Percentiles rank a stretch among this genome's conserved stretches.
These are phyloP conservation scores for Phaeosphaeria sp. DNA, from an alignment of 2,329 filamentous ascomycete species.

Conservation along the genomic window DNA sequence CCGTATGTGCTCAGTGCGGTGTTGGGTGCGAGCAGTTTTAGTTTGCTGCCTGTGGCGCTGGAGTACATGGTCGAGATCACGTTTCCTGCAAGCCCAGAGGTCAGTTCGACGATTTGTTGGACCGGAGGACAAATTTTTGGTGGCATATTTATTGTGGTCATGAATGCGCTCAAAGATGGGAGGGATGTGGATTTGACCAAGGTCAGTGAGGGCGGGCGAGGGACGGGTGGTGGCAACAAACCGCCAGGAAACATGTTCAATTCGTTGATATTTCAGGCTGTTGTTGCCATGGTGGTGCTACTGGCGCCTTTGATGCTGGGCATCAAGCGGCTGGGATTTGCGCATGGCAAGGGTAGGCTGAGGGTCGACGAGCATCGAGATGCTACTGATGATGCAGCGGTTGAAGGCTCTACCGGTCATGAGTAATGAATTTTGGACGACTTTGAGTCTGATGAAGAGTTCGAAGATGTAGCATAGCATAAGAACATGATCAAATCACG, in stretches of 20 bases:
- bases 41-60: slow-evolving; percentile 80
- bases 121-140: slow-evolving; percentile 84
- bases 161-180: slow-evolving; percentile 70
- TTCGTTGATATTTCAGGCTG: slow-evolving; percentile 79
- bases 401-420: slow-evolving; percentile 12
- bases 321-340: slow-evolving; percentile 64
- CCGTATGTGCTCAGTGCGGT: slow-evolving; percentile 78
- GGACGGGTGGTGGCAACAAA: slow-evolving; percentile 22
- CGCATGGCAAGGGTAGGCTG: slow-evolving; percentile 37
- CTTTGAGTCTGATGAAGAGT: slow-evolving; percentile 18
- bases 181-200: slow-evolving; percentile 33
- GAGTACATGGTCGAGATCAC: slow-evolving; percentile 89
- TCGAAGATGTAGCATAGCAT: slow-evolving; percentile 1
- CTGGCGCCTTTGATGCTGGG: slow-evolving; percentile 75
- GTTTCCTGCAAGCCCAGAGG: slow-evolving; percentile 84
- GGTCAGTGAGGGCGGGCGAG: slow-evolving; percentile 35
- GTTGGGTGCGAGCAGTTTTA: slow-evolving; percentile 81
- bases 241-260: slow-evolving; percentile 76
- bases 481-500: background rate
- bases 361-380: slow-evolving; percentile 41
- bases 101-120: slow-evolving; percentile 86
- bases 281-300: slow-evolving; percentile 68
- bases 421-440: slow-evolving; percentile 31
- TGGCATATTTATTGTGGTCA: slow-evolving; percentile 81
- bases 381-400: slow-evolving; percentile 10